Percentiles rank a stretch among this genome's conserved stretches.
Evolutionary conservation across 2,329 filamentous ascomycete genomes (phyloP).

Genomic region (Sporothrix dimorphospora): DNA sequence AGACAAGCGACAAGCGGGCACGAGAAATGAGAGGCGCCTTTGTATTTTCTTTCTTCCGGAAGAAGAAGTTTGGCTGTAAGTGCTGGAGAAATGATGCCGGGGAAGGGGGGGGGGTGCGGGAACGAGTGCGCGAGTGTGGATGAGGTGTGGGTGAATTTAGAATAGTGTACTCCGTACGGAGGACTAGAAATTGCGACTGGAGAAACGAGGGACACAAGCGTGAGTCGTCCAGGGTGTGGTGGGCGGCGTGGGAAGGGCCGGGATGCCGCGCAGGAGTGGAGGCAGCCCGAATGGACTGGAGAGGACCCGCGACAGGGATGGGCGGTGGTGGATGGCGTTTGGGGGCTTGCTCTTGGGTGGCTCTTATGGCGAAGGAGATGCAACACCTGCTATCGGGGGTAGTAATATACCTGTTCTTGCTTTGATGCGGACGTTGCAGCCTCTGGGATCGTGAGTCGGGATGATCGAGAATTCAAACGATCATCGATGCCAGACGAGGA

Average conservation of each 20-base stretch:
- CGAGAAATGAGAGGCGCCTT: constrained; percentile 6
- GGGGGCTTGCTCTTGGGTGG: neutral
- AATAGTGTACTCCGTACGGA: neutral
- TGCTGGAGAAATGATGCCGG: constrained; percentile 19
- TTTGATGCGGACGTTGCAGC: neutral
- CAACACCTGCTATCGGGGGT: too few relatives aligned
- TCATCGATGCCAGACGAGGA: neutral
- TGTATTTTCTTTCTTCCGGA: constrained; percentile 25
- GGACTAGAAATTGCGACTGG: neutral
- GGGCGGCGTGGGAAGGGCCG: constrained; percentile 17
- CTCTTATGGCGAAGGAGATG: too few relatives aligned
- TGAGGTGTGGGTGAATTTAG: neutral
- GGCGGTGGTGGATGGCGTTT: neutral
- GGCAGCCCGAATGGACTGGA: constrained; percentile 15
- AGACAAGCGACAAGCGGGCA: neutral
- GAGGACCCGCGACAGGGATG: neutral
- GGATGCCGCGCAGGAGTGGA: constrained; percentile 22
- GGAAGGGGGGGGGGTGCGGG: neutral
- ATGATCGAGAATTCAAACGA: neutral
- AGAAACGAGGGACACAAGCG: neutral
- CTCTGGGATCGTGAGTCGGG: constrained; percentile 4
- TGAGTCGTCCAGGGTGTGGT: constrained; percentile 6
- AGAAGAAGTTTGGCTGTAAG: constrained; percentile 25
- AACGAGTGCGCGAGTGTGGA: constrained; percentile 10
- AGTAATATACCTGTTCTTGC: neutral